phyloP scores from a whole-genome alignment of 75 land plant genomes.

The Adiantum capillusveneris region DNA sequence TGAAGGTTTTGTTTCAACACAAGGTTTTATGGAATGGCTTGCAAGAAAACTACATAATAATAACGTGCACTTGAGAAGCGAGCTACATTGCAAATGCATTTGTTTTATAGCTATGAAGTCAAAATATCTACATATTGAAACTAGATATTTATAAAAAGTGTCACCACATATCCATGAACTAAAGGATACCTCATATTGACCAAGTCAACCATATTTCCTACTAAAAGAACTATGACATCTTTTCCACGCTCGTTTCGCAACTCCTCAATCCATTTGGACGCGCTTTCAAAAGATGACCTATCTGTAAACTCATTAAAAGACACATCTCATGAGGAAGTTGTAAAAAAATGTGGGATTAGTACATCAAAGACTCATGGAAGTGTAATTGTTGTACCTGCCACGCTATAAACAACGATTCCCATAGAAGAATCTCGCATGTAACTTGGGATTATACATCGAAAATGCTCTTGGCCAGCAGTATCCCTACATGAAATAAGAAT shows the following conservation, averaged over 20 bases:
- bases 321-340: no score
- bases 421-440: slow-evolving; percentile 33
- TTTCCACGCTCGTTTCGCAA: slow-evolving; percentile 34
- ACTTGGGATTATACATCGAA: slow-evolving; percentile 27
- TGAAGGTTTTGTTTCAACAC: no score
- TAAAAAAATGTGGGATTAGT: no score
- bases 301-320: neutral
- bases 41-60: no score
- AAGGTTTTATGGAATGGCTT: no score
- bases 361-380: no score
- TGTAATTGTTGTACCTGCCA: neutral
- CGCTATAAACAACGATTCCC: slow-evolving; percentile 31
- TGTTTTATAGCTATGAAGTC: no score
- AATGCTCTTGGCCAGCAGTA: slow-evolving; percentile 33
- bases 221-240: slow-evolving; percentile 22
- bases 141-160: no score
- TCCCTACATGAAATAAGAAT: slow-evolving; percentile 13
- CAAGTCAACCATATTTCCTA: slow-evolving; percentile 28
- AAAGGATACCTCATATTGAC: slow-evolving; percentile 14
- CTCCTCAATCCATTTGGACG: slow-evolving; percentile 30
- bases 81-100: no score
- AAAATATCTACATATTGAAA: no score
- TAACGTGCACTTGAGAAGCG: no score
- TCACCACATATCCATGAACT: no score
- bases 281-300: slow-evolving; percentile 27